Conservation (phyloP, 2,329 filamentous ascomycete genomes). For the Cadophora sp. region DNA sequence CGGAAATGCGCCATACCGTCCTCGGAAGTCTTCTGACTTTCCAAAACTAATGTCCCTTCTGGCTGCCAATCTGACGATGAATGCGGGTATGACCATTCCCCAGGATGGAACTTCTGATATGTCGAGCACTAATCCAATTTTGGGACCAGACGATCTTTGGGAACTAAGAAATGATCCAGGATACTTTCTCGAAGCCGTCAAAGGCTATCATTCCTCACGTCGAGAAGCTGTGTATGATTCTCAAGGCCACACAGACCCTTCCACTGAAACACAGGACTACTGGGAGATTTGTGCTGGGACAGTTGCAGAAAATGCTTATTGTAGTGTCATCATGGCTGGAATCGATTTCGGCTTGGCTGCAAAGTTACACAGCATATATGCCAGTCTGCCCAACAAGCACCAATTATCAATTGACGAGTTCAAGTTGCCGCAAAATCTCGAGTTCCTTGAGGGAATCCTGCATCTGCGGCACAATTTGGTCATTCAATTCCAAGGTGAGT, state of each 20-base stretch:
- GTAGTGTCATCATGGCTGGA: constrained; percentile 2
- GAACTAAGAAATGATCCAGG: constrained; percentile 2
- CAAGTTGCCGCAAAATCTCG: neutral
- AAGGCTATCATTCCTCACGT: neutral
- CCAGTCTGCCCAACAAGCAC: neutral
- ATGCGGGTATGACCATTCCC: neutral
- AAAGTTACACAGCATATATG: neutral
- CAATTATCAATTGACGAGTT: neutral
- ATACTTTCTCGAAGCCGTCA: constrained; percentile 3
- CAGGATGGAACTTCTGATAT: neutral
- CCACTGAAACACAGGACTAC: neutral
- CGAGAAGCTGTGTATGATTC: neutral
- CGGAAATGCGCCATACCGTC: neutral
- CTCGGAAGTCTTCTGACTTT: neutral
- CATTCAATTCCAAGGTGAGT: neutral
- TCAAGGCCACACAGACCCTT: neutral
- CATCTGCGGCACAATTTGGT: neutral
- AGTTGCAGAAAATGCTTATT: neutral
- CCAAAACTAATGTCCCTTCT: neutral
- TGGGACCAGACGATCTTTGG: constrained; percentile 7
- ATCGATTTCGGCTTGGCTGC: neutral
- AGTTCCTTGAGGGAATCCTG: neutral
- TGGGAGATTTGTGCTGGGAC: neutral
- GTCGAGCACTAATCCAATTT: neutral
- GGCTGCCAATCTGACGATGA: neutral